phyloP scores from a whole-genome alignment of 2,329 filamentous ascomycete genomes.

The Chalaropsis thielavioides region DNA sequence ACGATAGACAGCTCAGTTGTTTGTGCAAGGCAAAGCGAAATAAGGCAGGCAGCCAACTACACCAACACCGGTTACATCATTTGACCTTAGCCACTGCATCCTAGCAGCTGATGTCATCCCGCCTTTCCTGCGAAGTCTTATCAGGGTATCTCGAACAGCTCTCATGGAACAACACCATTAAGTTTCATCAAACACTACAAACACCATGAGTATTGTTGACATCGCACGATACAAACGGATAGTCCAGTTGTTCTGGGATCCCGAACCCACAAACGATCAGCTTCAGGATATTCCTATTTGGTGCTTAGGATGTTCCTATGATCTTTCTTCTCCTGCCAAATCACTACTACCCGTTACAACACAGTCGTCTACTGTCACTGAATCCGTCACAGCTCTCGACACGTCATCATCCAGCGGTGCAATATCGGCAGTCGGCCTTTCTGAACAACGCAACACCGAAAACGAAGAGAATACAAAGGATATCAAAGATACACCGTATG shows the following conservation, averaged over 20 bases:
- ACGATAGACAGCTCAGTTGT: background rate
- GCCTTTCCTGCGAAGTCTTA: background rate
- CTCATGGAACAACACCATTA: background rate
- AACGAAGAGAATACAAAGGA: constrained; percentile 26
- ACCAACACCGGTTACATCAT: constrained; percentile 10
- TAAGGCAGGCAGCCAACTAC: background rate
- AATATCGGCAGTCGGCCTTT: background rate
- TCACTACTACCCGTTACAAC: background rate
- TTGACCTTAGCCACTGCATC: background rate
- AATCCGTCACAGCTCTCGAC: constrained; percentile 3
- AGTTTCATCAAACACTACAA: background rate
- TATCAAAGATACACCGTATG: constrained; percentile 29
- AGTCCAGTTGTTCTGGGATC: constrained; percentile 86
- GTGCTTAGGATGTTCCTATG: constrained; percentile 54
- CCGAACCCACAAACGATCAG: constrained; percentile 68
- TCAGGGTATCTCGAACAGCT: background rate
- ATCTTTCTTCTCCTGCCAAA: constrained; percentile 23
- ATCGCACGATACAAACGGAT: constrained; percentile 64
- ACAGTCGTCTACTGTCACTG: background rate
- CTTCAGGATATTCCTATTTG: constrained; percentile 57
- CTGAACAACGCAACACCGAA: background rate
- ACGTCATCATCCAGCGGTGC: background rate
- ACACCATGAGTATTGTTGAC: constrained; percentile 44
- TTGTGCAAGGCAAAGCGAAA: background rate
- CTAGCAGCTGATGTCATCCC: constrained; percentile 14